Evolutionary conservation across 2,329 filamentous ascomycete species (phyloP), one percentile per base, ranked within the genome.

Genomic region (Penicillium sp.): DNA sequence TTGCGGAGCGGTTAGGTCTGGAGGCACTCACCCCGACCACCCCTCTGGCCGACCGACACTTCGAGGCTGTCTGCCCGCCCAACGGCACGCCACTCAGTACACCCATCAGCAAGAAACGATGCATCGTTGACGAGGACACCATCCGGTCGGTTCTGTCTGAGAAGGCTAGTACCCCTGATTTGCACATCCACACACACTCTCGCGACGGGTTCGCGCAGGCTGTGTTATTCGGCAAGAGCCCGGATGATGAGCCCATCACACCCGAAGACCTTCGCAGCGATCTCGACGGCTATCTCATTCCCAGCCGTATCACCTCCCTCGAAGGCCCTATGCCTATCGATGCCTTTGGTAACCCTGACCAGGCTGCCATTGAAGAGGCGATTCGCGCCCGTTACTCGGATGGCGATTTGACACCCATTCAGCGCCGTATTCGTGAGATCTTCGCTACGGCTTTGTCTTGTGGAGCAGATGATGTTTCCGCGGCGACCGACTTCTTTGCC

Each of bases 401-500:
- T 29, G 61, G 64, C n/a, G 56, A 65, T 35, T 43, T 71, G 9
- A 65, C 65, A 1, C 57, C 65, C 0, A 65, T 67, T 2, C 72
- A 81, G 45, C 71, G 72, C 8, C 74, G 73, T 29, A 75, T 84
- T 3, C 71, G 74, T 8, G 73, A 74, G 13, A 70, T 78, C 1
- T 83, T 84, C 54, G 77, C 79, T 8, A 67, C 76, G 3, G 74
- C 82, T 2, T 71, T 85, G 11, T 71, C 73, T 3, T 72, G 78
- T 13, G 66, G 72, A 1, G 63, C 70, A 1, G 66, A 68, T 3
- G 77, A 81, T 2, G 70, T 84, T 13, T 64, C 71, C 1, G 58
- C 65, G 0, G 66, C 75, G 1, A 77, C 78, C 0, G 80, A 83
- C 64, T 84, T 84, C 63, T 84, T 84, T 62, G 73, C 74, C 13